Percentiles rank a stretch among this genome's conserved stretches.
Evolutionary conservation across 192 early-diverging fungal species (phyloP).

Genomic region (Dimargaris xerosporica): DNA sequence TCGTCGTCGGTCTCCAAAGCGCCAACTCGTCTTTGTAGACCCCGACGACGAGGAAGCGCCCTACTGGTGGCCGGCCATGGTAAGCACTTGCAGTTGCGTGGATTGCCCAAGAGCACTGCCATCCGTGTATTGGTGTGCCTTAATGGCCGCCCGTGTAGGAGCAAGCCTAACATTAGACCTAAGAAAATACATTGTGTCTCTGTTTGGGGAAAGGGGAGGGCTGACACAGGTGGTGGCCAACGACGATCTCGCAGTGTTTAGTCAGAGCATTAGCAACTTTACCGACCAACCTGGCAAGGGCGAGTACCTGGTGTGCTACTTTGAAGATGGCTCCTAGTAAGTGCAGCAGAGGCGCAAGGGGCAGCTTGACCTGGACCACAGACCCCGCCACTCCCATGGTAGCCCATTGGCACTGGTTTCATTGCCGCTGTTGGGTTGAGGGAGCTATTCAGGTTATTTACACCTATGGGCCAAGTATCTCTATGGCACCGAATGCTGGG

Average conservation of each 20-base stretch:
- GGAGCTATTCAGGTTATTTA: too few species aligned
- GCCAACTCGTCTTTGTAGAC: conserved; percentile 37
- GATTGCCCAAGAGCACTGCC: background rate
- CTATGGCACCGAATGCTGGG: too few species aligned
- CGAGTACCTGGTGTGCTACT: conserved; percentile 43
- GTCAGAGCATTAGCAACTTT: conserved; percentile 24
- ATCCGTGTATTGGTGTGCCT: too few species aligned
- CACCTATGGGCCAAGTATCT: too few species aligned
- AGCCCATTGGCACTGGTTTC: too few species aligned
- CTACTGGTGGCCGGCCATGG: conserved; percentile 45
- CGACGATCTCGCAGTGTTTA: conserved; percentile 32
- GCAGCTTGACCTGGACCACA: too few species aligned
- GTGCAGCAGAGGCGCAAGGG: too few species aligned
- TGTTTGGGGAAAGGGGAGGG: background rate
- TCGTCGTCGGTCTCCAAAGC: conserved; percentile 14
- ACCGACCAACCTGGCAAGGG: conserved; percentile 28
- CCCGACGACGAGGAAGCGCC: conserved; percentile 33
- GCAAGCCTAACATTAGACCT: too few species aligned
- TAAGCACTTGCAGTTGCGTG: background rate
- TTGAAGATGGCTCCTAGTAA: conserved; percentile 43
- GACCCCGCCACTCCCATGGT: too few species aligned
- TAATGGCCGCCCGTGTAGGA: too few species aligned
- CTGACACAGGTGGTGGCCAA: conserved; percentile 24
- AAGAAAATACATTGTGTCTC: background rate
- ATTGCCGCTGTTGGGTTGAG: too few species aligned